phyloP scores from a whole-genome alignment of 1,284 basidiomycete species.

The Ustilago curta region DNA sequence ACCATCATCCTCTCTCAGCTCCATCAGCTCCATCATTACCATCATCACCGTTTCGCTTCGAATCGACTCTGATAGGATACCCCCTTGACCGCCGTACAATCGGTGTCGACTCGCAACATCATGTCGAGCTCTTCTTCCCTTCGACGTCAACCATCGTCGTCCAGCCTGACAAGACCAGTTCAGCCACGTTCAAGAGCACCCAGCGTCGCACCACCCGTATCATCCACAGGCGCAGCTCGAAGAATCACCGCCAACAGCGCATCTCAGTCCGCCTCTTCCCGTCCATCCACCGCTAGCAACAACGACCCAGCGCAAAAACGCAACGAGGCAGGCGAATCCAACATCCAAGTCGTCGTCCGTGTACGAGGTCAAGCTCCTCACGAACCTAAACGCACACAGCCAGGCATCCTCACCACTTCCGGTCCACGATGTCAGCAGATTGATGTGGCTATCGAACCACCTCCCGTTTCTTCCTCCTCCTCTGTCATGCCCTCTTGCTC shows the following conservation, averaged over 20 bases:
- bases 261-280: conserved; percentile 21
- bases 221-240: conserved; percentile 37
- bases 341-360: conserved; percentile 68
- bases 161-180: conserved; percentile 26
- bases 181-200: conserved; percentile 47
- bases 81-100: not conserved
- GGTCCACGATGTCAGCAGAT: conserved; percentile 60
- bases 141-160: conserved; percentile 42
- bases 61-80: conserved; percentile 1
- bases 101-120: conserved; percentile 7
- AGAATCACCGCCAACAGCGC: conserved; percentile 26
- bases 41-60: conserved; percentile 7
- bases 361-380: conserved; percentile 54
- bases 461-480: conserved; percentile 48
- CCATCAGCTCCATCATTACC: conserved; percentile 16
- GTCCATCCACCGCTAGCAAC: conserved; percentile 24
- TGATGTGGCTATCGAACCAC: conserved; percentile 56
- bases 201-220: conserved; percentile 45
- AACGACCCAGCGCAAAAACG: conserved; percentile 29
- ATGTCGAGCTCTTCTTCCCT: conserved; percentile 40
- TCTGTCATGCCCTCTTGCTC: conserved; percentile 32
- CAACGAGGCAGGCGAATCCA: conserved; percentile 47
- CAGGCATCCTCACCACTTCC: conserved; percentile 54
- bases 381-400: conserved; percentile 32
- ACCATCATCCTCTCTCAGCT: too few relatives aligned